Evolutionary conservation across 2,329 filamentous ascomycete genomes (phyloP).

Genomic region (Penicillium fuscoglaucum): DNA sequence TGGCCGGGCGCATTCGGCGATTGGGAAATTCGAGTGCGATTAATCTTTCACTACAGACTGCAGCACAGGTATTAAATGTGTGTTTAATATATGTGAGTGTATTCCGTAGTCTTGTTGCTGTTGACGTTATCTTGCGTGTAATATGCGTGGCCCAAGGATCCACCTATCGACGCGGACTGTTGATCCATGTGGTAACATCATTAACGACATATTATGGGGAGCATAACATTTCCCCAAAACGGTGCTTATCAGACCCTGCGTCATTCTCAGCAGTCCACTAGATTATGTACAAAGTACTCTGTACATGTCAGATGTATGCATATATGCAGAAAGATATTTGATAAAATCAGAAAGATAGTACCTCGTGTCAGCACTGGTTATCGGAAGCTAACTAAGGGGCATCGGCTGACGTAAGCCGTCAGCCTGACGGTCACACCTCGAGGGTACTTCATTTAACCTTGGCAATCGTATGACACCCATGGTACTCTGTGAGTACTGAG

Average conservation of each 20-base stretch:
- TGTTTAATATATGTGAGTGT: background rate
- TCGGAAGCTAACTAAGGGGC: too few relatives aligned
- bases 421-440: background rate
- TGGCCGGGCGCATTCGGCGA: constrained; percentile 10
- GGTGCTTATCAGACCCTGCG: constrained; percentile 4
- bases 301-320: too few relatives aligned
- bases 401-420: too few relatives aligned
- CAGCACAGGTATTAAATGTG: too few relatives aligned
- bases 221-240: constrained; percentile 7
- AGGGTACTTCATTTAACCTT: background rate
- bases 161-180: constrained; percentile 2
- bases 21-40: background rate
- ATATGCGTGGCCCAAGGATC: constrained; percentile 1
- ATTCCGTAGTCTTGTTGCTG: background rate
- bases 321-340: background rate
- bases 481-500: background rate
- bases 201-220: constrained; percentile 1
- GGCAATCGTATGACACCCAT: background rate
- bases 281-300: too few relatives aligned
- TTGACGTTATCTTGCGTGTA: constrained; percentile 9
- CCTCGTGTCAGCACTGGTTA: background rate
- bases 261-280: background rate
- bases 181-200: background rate
- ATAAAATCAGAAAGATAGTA: constrained; percentile 6
- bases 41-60: background rate